A percentile compares a stretch with the other conserved stretches of the same genome.
Conservation (phyloP, 2,329 filamentous ascomycete species). For the Fusarium avenaceum region DNA sequence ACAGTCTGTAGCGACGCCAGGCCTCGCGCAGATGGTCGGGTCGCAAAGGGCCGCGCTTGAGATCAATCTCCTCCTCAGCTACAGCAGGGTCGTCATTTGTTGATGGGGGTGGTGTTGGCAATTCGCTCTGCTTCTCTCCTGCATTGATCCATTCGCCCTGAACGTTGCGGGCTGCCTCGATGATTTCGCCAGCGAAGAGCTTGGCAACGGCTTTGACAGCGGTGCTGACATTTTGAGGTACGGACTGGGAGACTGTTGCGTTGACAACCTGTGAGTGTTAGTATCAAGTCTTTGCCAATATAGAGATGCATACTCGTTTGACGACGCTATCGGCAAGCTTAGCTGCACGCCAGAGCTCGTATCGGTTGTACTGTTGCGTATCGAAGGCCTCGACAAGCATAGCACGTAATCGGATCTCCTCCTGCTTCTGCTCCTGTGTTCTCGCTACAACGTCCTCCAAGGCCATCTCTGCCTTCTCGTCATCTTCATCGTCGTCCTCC, state of each 20-base stretch:
- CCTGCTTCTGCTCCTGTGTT: conserved; percentile 76
- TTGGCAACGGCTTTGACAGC: conserved; percentile 84
- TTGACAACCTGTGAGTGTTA: conserved; percentile 73
- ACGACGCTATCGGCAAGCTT: conserved; percentile 78
- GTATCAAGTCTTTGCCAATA: neutral
- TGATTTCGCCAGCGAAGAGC: conserved; percentile 80
- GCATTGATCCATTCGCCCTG: conserved; percentile 78
- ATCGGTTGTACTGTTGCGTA: conserved; percentile 75
- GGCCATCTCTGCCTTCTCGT: conserved; percentile 68
- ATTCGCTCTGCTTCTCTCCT: conserved; percentile 69
- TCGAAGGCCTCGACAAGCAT: conserved; percentile 76
- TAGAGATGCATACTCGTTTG: conserved; percentile 66
- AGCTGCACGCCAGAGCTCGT: conserved; percentile 77
- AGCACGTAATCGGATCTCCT: conserved; percentile 68
- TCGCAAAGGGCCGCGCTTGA: conserved; percentile 70
- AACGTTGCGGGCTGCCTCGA: conserved; percentile 77
- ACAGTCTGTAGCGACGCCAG: conserved; percentile 74
- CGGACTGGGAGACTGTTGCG: conserved; percentile 83
- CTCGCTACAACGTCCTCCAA: conserved; percentile 71
- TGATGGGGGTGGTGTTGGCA: conserved; percentile 60
- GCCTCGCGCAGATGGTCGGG: conserved; percentile 83
- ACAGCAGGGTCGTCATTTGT: conserved; percentile 51
- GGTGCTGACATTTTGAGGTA: conserved; percentile 78
- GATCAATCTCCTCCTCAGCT: conserved; percentile 44
- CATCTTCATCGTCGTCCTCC: conserved; percentile 69